Percentiles rank a stretch among this genome's conserved stretches.
Evolutionary conservation across 1,284 basidiomycete species (phyloP).

Genomic region (Leccinum subspadiceum): DNA sequence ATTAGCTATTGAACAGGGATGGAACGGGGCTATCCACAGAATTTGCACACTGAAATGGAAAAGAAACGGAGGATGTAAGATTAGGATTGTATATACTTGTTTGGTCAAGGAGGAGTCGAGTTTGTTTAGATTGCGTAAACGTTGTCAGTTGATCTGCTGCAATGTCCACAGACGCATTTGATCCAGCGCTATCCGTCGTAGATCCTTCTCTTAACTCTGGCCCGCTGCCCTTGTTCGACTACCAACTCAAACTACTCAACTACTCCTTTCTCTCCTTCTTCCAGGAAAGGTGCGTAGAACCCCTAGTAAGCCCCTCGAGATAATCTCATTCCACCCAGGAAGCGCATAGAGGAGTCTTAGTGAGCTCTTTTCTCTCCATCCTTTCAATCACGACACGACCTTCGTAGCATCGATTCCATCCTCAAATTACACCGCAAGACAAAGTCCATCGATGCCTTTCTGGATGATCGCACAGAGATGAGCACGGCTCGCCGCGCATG

Average conservation of each 20-base stretch:
- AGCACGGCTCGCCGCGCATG: conserved; percentile 71
- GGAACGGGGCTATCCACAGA: conserved; percentile 50
- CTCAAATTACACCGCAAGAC: conserved; percentile 68
- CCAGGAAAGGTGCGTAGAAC: conserved; percentile 67
- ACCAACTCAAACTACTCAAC: conserved; percentile 63
- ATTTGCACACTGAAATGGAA: conserved; percentile 73
- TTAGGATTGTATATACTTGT: conserved; percentile 26
- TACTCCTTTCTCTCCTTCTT: conserved; percentile 84
- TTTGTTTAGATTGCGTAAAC: too few species aligned
- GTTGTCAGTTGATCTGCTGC: conserved; percentile 1
- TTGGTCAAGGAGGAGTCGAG: conserved; percentile 10
- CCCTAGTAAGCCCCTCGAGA: neutral
- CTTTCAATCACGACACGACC: conserved; percentile 10
- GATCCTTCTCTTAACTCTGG: conserved; percentile 46
- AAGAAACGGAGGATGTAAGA: conserved; percentile 57
- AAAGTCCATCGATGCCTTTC: conserved; percentile 60
- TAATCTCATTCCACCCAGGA: conserved; percentile 43
- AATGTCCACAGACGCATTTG: conserved; percentile 30
- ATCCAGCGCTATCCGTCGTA: conserved; percentile 35
- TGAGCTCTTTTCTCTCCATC: conserved; percentile 39
- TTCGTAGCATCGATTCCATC: conserved; percentile 65
- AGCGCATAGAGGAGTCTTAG: conserved; percentile 82
- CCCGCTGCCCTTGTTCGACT: conserved; percentile 68
- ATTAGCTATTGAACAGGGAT: conserved; percentile 40
- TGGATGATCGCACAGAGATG: conserved; percentile 62